Evolutionary conservation across 345 rosid species (phyloP), one percentile per base, ranked within the genome.

Genomic region (Eucalyptus pauciflora): DNA sequence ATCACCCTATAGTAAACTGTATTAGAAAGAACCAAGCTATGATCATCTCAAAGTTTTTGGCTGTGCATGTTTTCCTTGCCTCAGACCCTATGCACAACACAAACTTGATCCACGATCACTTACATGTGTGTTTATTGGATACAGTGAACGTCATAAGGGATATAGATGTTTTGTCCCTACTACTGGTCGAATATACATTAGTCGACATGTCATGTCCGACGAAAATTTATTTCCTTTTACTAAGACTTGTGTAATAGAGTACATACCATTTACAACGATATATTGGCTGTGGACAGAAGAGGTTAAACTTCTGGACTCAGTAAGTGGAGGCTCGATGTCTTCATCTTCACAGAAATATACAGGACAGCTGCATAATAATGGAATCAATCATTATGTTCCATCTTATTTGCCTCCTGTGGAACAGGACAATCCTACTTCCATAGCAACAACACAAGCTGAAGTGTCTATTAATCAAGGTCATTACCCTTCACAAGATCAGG

Each of bases 21-120:
- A 33, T 60, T 3, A 45, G 2, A 13, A 56, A n/a, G 1, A 41
- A 2, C 37, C 29, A 0, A n/a, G 14, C 25, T 81, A 81, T 33
- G 14, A 46, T 1, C 15, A 31, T 10, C 3, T 88, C 5, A 58
- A 46, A 17, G 51, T 51, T 2, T 88, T 88, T 43, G 79, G 71
- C 3, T 88, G n/a, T 50, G 85, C 31, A 15, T 76, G 88, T 18
- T 90, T 46, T 13, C 41, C 88, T 0, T 12, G 27, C 31, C 69
- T 58, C 1, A 62, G 3, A 58, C 14, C 2, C 0, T 58, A 58
- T 58, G n/a, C n/a, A 1, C 0, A 58, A 0, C 14, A 58, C 29
- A 58, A 58, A 25, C 5, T 58, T 62, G 89, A 90, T 80, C 20
- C 33, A 11, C 41, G 18, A 31, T 27, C n/a, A 4, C 8, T 67